Evolutionary conservation across 768 basidiomycete species (phyloP).

Genomic region (Lyophyllum decastes): DNA sequence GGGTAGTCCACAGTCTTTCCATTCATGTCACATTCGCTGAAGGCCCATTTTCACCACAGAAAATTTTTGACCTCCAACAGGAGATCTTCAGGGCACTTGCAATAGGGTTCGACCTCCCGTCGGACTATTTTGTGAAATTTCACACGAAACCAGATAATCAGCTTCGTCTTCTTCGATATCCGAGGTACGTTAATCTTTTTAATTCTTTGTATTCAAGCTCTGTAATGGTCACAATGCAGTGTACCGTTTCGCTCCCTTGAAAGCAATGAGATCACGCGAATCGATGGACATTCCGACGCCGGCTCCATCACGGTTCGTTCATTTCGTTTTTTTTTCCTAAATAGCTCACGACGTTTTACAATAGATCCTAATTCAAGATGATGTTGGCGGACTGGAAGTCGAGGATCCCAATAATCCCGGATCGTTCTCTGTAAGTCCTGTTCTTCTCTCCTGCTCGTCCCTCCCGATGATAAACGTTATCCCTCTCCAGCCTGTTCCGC

Average conservation of each 20-base stretch:
- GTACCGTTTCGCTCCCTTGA: conserved; percentile 32
- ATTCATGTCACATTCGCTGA: not conserved
- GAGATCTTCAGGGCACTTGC: conserved; percentile 50
- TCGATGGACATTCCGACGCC: conserved; percentile 57
- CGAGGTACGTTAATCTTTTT: conserved; percentile 26
- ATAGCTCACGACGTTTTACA: too few relatives aligned
- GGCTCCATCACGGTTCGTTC: conserved; percentile 48
- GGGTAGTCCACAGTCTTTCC: conserved; percentile 31
- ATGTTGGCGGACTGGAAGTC: conserved; percentile 62
- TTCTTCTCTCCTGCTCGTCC: not conserved
- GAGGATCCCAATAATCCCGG: conserved; percentile 53
- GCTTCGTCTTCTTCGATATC: conserved; percentile 60
- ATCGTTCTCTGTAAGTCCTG: conserved; percentile 30
- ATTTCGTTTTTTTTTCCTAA: too few relatives aligned
- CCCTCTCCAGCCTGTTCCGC: conserved; percentile 34
- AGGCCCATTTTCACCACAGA: conserved; percentile 22
- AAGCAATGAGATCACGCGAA: conserved; percentile 39
- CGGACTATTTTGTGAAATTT: conserved; percentile 43
- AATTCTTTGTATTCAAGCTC: not conserved
- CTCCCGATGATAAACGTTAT: not conserved
- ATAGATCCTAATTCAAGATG: conserved; percentile 57
- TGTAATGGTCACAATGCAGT: conserved; percentile 15
- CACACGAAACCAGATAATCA: conserved; percentile 53
- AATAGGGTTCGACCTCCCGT: conserved; percentile 41
- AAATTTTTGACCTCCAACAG: conserved; percentile 43